A percentile compares a stretch with the other conserved stretches of the same genome.
These are phyloP conservation scores for Hyaloscypha bicolor DNA, from an alignment of 495 filamentous ascomycete genomes.

Conservation along the genomic window DNA sequence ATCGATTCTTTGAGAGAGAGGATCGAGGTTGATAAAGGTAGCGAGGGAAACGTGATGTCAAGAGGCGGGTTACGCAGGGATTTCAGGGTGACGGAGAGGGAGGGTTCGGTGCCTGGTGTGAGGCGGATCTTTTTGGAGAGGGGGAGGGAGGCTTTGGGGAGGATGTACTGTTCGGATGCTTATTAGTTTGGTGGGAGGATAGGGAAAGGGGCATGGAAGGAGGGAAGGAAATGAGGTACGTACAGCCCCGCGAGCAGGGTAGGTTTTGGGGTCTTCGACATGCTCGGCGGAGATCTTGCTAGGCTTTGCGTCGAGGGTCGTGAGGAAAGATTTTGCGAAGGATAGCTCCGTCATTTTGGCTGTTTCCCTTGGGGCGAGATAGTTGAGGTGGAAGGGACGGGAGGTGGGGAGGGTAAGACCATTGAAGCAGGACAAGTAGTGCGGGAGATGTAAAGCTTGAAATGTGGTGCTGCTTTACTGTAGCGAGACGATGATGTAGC, in stretches of 20 bases:
- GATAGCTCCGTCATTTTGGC: conserved; percentile 76
- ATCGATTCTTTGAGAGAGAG: conserved; percentile 72
- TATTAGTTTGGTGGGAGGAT: conserved; percentile 8
- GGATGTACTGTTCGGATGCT: conserved; percentile 44
- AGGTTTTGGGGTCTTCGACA: conserved; percentile 77
- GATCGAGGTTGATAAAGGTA: conserved; percentile 65
- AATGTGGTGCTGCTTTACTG: neutral
- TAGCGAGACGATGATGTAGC: neutral
- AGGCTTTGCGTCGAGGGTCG: conserved; percentile 73
- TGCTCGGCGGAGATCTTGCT: conserved; percentile 80
- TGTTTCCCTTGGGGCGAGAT: neutral
- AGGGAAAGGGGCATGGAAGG: conserved; percentile 2
- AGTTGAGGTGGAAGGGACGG: neutral
- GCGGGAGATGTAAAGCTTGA: neutral
- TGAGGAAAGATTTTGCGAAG: conserved; percentile 83
- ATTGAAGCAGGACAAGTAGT: neutral
- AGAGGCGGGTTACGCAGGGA: conserved; percentile 74
- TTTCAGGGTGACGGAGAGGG: conserved; percentile 65
- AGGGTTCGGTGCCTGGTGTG: conserved; percentile 45
- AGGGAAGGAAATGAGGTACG: conserved; percentile 33
- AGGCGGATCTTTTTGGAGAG: conserved; percentile 48
- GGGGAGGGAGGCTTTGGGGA: conserved; percentile 48
- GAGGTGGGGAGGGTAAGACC: no score
- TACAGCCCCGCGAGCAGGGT: conserved; percentile 72
- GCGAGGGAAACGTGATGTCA: conserved; percentile 59